Conservation (phyloP, 352 stramenopile species). For the Globisporangium camurandrum region DNA sequence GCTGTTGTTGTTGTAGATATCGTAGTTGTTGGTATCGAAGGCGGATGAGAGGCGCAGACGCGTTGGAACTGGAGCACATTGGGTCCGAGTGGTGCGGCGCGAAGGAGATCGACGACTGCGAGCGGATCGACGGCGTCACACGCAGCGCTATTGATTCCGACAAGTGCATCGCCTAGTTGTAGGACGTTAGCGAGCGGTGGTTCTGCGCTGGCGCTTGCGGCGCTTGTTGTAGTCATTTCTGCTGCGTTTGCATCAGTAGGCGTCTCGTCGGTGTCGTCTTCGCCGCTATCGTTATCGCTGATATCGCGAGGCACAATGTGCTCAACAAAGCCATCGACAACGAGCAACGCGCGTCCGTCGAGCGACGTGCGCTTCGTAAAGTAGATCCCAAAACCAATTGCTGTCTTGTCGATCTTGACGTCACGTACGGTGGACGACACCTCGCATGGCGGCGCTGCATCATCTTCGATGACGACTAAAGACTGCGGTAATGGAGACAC, state of each 20-base stretch:
- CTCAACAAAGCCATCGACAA: conserved; percentile 34
- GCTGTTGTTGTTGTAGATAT: background rate
- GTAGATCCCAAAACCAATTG: conserved; percentile 31
- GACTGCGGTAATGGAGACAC: no score
- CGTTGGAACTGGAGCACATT: conserved; percentile 32
- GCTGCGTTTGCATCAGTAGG: background rate
- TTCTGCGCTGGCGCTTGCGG: background rate
- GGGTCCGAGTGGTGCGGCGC: conserved; percentile 14
- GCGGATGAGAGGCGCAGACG: background rate
- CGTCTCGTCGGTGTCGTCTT: background rate
- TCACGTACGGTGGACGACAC: conserved; percentile 8
- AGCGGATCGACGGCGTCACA: conserved; percentile 18
- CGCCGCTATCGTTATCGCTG: background rate
- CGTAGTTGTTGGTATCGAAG: no score
- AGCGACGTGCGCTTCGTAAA: conserved; percentile 29
- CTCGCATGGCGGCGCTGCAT: no score
- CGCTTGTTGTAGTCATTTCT: no score
- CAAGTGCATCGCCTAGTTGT: conserved; percentile 28
- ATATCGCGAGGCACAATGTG: background rate
- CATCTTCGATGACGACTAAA: no score
- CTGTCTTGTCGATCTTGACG: conserved; percentile 24
- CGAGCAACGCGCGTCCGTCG: conserved; percentile 6
- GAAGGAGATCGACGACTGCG: conserved; percentile 24
- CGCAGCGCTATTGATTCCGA: conserved; percentile 20
- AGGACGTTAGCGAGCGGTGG: conserved; percentile 9